These are phyloP conservation scores for Barnettozyma siamensis DNA, from an alignment of 805 yeast genomes.

Conservation along the genomic window DNA sequence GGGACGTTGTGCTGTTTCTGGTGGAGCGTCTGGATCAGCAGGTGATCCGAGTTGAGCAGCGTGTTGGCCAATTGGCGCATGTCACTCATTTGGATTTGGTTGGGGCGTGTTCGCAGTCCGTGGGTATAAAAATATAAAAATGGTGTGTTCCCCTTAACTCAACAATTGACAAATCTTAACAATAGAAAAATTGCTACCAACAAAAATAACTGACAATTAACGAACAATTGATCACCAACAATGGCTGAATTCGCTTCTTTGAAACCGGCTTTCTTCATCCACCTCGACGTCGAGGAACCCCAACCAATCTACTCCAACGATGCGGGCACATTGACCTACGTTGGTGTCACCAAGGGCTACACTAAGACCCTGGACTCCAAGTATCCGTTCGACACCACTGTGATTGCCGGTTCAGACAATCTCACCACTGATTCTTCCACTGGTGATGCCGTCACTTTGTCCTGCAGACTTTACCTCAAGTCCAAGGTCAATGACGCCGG, in stretches of 20 bases:
- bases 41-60: conserved; percentile 4
- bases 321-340: conserved; percentile 25
- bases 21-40: conserved; percentile 2
- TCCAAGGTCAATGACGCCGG: conserved; percentile 37
- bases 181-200: too few species aligned
- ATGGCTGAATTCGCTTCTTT: conserved; percentile 10
- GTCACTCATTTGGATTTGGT: too few species aligned
- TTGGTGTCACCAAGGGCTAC: conserved; percentile 30
- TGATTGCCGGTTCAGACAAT: conserved; percentile 43
- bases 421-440: conserved; percentile 30
- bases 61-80: conserved; percentile 1
- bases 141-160: too few species aligned
- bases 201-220: too few species aligned
- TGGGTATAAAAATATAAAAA: too few species aligned
- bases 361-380: conserved; percentile 31
- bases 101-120: too few species aligned
- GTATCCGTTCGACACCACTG: conserved; percentile 34
- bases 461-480: conserved; percentile 44
- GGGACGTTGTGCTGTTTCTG: background rate
- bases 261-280: conserved; percentile 35
- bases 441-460: conserved; percentile 32
- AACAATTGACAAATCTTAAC: too few species aligned
- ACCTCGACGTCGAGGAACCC: conserved; percentile 31
- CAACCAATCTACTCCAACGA: conserved; percentile 23
- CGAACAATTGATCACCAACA: background rate